Evolutionary conservation across 257 asterid genomes (phyloP), one percentile per base, ranked within the genome.

Genomic region (Rehmannia glutinosa): DNA sequence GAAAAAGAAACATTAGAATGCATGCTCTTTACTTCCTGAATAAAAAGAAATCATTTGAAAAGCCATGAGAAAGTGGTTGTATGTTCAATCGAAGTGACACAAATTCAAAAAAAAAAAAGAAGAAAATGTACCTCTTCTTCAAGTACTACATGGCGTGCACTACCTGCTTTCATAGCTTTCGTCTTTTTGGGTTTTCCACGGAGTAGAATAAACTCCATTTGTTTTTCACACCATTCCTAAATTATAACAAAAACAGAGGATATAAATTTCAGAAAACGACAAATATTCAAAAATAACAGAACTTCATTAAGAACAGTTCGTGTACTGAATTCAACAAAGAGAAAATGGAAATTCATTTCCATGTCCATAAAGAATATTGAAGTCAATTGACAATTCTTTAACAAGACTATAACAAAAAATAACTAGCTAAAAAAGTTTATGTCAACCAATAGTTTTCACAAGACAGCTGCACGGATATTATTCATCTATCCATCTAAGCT

Each of bases 211-310:
- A 72, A 88, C 72, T 87, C 98, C 80, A 79, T 87, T 69, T 86
- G 91, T 51, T 92, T 92, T 77, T 90, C 97, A 74, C 98, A 92
- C 98, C 98, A 92, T 78, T 92, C 98, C 98, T 92, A 73, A 2
- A 74, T 24, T 15, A 45, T 33, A 47, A 30, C 4, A 15, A 12
- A 35, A 36, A 30, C 12, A 15, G 32, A 50, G 0, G 25, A 16
- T 16, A 20, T 6, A 13, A 11, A 38, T 41, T 65, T 47, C 20
- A 74, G 42, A 8, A 41, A 17, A 33, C 4, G 17, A 32, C 20
- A 47, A 21, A 28, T 68, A 55, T 13, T 42, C n/a, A 36, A 33
- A 20, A 39, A 21, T 23, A 12, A 50, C 16, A 45, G 62, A 63
- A 23, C 17, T 39, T 36, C 23, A 16, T 28, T 1, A 66, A 0